Conservation (phyloP, 2,329 filamentous ascomycete genomes). For the Bipolaris sorokiniana region DNA sequence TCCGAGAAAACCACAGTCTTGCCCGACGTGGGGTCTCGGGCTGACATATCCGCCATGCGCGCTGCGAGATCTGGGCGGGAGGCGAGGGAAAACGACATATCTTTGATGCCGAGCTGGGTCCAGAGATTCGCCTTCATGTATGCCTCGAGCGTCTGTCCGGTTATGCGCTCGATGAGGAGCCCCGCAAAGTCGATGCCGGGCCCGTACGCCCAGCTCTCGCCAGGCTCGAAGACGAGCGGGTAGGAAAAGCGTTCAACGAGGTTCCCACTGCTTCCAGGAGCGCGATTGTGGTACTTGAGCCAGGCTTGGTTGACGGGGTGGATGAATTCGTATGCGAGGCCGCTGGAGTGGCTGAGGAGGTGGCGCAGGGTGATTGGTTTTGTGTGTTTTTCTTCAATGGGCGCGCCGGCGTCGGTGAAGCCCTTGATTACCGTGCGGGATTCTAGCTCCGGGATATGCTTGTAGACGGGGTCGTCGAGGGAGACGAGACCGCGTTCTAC, state of each 20-base stretch:
- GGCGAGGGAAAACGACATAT: constrained; percentile 61
- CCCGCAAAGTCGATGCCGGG: constrained; percentile 57
- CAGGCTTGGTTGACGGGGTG: constrained; percentile 53
- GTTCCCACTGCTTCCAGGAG: constrained; percentile 50
- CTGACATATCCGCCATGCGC: constrained; percentile 38
- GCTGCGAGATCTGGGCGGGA: constrained; percentile 30
- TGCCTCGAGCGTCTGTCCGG: constrained; percentile 59
- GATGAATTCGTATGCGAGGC: constrained; percentile 54
- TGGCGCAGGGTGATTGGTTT: constrained; percentile 41
- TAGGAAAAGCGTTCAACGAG: constrained; percentile 52
- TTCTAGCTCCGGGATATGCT: constrained; percentile 43
- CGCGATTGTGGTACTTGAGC: constrained; percentile 33
- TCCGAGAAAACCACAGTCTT: constrained; percentile 15
- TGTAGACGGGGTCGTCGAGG: constrained; percentile 44
- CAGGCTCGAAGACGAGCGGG: constrained; percentile 51
- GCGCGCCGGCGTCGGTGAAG: constrained; percentile 31
- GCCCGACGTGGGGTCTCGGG: constrained; percentile 22
- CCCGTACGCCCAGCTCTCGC: constrained; percentile 59
- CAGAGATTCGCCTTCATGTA: constrained; percentile 64
- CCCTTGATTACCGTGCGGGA: constrained; percentile 32
- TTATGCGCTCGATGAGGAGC: constrained; percentile 53
- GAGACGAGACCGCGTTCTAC: constrained; percentile 43
- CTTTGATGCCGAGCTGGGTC: constrained; percentile 53
- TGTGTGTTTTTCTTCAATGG: constrained; percentile 32
- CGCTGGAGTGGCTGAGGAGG: constrained; percentile 59